A percentile compares a stretch with the other conserved stretches of the same genome.
These are phyloP conservation scores for Endothia cerciana DNA, from an alignment of 2,329 filamentous ascomycete genomes.

Conservation along the genomic window DNA sequence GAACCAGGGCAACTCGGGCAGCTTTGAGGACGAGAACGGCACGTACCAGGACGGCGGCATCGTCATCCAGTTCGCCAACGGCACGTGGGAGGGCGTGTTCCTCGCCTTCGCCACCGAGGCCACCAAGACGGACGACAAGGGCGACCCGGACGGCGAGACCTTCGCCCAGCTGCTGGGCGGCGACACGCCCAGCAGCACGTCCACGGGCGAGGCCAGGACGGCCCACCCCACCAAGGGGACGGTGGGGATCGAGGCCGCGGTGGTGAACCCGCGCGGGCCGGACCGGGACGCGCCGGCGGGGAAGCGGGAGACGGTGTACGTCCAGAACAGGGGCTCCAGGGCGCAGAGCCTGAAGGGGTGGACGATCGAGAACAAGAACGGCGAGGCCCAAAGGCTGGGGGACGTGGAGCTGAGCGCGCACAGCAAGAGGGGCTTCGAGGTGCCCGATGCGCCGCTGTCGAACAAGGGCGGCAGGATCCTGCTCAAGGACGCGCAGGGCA, in stretches of 20 bases:
- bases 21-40: constrained; percentile 37
- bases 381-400: constrained; percentile 23
- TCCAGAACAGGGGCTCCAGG: constrained; percentile 27
- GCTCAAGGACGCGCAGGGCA: constrained; percentile 27
- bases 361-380: constrained; percentile 30
- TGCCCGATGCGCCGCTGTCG: constrained; percentile 25
- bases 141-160: constrained; percentile 30
- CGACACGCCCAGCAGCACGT: constrained; percentile 11
- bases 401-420: constrained; percentile 16
- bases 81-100: constrained; percentile 45
- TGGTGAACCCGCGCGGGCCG: constrained; percentile 33
- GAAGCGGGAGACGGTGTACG: constrained; percentile 30
- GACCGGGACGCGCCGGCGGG: constrained; percentile 25
- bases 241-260: constrained; percentile 31
- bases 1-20: constrained; percentile 34
- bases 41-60: constrained; percentile 43
- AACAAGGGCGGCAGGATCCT: constrained; percentile 32
- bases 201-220: constrained; percentile 4
- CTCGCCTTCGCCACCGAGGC: constrained; percentile 44
- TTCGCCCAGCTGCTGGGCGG: constrained; percentile 30
- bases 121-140: constrained; percentile 39
- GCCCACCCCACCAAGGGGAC: constrained; percentile 16
- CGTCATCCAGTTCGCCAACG: constrained; percentile 40
- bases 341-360: constrained; percentile 28
- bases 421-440: constrained; percentile 17